Evolutionary conservation across 805 yeast species (phyloP).

Genomic region (Myxozyma neotropica): DNA sequence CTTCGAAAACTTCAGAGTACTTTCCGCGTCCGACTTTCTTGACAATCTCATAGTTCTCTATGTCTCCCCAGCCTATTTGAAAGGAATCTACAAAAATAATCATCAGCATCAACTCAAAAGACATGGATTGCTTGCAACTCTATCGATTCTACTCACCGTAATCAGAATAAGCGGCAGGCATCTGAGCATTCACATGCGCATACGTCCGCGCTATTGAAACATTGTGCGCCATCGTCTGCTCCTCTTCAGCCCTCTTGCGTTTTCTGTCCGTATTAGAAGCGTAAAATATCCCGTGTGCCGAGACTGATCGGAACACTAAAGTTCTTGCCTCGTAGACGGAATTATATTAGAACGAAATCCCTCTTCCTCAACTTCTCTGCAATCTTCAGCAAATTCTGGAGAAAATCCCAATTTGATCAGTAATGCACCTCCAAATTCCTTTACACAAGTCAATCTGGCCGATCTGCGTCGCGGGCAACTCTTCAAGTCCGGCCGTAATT

Average conservation of each 20-base stretch:
- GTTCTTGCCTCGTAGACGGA: not conserved
- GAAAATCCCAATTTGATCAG: too few relatives aligned
- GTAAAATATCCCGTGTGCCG: too few relatives aligned
- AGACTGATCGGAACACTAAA: too few relatives aligned
- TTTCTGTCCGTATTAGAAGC: not conserved
- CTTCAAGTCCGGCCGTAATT: too few relatives aligned
- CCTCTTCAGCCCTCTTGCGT: not conserved
- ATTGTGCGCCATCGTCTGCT: slow-evolving; percentile 11
- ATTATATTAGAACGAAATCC: not conserved
- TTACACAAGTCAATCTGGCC: too few relatives aligned
- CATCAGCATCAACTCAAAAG: slow-evolving; percentile 1
- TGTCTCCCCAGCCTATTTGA: slow-evolving; percentile 62
- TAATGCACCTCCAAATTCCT: too few relatives aligned
- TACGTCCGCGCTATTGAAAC: slow-evolving; percentile 62
- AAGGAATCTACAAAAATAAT: slow-evolving; percentile 50
- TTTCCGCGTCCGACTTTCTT: slow-evolving; percentile 89
- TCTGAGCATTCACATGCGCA: slow-evolving; percentile 68
- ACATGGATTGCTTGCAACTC: not conserved
- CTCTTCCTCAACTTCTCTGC: too few relatives aligned
- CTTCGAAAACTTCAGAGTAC: slow-evolving; percentile 93
- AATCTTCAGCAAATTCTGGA: too few relatives aligned
- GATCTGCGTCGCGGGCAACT: too few relatives aligned
- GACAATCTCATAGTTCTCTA: slow-evolving; percentile 70
- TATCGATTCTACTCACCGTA: slow-evolving; percentile 50
- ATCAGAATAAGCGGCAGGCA: slow-evolving; percentile 82